Evolutionary conservation across 164 flowering plant genomes (phyloP).

Genomic region (Chimonanthus praecox): DNA sequence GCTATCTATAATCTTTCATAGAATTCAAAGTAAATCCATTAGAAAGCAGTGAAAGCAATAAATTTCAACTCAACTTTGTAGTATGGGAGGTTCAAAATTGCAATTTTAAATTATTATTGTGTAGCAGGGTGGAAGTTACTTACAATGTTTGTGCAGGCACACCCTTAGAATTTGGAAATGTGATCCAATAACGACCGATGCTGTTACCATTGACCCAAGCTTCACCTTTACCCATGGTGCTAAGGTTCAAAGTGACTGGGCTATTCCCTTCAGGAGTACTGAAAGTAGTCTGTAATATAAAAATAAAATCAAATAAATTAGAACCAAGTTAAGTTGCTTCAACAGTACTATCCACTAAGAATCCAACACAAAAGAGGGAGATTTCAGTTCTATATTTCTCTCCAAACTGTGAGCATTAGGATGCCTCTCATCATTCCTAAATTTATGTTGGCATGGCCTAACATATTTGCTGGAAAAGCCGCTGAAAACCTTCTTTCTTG

Average conservation of each 20-base stretch:
- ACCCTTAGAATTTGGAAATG: slow-evolving; percentile 39
- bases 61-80: neutral
- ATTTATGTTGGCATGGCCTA: neutral
- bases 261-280: slow-evolving; percentile 48
- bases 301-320: neutral
- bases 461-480: neutral
- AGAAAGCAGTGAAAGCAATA: neutral
- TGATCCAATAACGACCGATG: slow-evolving; percentile 74
- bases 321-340: neutral
- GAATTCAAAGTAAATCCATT: neutral
- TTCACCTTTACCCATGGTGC: slow-evolving; percentile 73
- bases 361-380: neutral
- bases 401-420: neutral
- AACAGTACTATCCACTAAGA: neutral
- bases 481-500: neutral
- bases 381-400: neutral
- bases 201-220: slow-evolving; percentile 73
- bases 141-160: slow-evolving; percentile 52
- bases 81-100: neutral
- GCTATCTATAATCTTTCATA: neutral
- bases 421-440: neutral
- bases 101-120: neutral
- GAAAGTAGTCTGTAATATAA: slow-evolving; percentile 34
- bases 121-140: neutral
- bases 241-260: slow-evolving; percentile 49